Conservation (phyloP, 306 rosid species). For the Calophaca sinica region DNA sequence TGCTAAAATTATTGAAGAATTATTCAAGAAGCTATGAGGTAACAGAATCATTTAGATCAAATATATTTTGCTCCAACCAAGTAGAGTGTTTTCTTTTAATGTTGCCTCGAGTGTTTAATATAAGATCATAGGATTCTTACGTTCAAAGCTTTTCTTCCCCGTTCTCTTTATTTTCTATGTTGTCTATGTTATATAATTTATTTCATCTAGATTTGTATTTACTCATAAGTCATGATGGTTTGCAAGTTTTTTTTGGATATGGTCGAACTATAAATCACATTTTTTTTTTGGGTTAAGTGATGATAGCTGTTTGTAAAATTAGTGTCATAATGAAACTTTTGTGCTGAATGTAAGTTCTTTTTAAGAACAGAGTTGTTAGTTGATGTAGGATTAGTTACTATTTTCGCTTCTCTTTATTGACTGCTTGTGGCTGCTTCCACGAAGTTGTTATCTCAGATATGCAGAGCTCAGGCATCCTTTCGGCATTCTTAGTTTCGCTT, state of each 20-base stretch:
- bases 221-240: not conserved
- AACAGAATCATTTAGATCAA: not conserved
- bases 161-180: not conserved
- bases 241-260: not conserved
- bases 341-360: too few relatives aligned
- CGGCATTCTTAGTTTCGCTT: too few relatives aligned
- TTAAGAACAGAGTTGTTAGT: too few relatives aligned
- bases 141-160: not conserved
- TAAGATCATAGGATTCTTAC: not conserved
- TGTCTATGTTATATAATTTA: not conserved
- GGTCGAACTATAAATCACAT: not conserved
- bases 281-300: not conserved
- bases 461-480: too few relatives aligned
- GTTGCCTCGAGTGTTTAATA: not conserved
- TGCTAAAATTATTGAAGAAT: slow-evolving; percentile 89
- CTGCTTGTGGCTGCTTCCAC: too few relatives aligned
- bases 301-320: not conserved
- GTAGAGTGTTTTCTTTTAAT: slow-evolving; percentile 9
- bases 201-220: not conserved
- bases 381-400: too few relatives aligned
- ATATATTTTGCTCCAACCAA: not conserved
- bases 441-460: too few relatives aligned
- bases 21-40: slow-evolving; percentile 98
- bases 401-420: too few relatives aligned
- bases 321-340: not conserved